Percentiles rank a stretch among this genome's conserved stretches.
These are phyloP conservation scores for Neurospora sp. DNA, from an alignment of 495 filamentous ascomycete species.

Conservation along the genomic window DNA sequence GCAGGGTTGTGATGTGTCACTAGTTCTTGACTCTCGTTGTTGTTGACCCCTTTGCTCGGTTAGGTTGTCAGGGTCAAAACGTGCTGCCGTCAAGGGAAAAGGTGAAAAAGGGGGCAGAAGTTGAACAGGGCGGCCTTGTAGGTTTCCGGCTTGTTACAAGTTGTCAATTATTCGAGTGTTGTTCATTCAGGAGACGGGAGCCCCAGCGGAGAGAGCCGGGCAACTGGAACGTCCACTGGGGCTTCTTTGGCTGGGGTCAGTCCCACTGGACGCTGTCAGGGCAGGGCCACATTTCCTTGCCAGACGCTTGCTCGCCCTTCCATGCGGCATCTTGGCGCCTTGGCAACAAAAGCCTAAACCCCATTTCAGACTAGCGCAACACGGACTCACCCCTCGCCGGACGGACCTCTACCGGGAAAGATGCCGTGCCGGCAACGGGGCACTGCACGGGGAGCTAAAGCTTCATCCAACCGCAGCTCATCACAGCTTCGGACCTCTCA, in stretches of 20 bases:
- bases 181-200: constrained; percentile 15
- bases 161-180: constrained; percentile 7
- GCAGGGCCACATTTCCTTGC: constrained; percentile 16
- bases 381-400: background rate
- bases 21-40: background rate
- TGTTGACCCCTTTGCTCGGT: background rate
- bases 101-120: background rate
- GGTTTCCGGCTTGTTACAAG: background rate
- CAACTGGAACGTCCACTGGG: background rate
- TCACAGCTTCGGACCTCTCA: background rate
- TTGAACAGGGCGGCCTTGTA: background rate
- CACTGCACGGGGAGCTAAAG: constrained; percentile 1
- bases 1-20: background rate
- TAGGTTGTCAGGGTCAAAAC: background rate
- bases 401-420: constrained; percentile 10
- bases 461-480: background rate
- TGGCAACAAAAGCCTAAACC: constrained; percentile 6
- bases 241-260: background rate
- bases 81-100: background rate
- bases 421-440: constrained; percentile 14
- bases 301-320: constrained; percentile 3
- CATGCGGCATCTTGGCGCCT: constrained; percentile 21
- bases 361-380: constrained; percentile 1
- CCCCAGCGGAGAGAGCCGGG: background rate
- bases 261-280: background rate